Base-by-base conservation (phyloP, 805 yeast genomes). In the Spathaspora sp. region DNA sequence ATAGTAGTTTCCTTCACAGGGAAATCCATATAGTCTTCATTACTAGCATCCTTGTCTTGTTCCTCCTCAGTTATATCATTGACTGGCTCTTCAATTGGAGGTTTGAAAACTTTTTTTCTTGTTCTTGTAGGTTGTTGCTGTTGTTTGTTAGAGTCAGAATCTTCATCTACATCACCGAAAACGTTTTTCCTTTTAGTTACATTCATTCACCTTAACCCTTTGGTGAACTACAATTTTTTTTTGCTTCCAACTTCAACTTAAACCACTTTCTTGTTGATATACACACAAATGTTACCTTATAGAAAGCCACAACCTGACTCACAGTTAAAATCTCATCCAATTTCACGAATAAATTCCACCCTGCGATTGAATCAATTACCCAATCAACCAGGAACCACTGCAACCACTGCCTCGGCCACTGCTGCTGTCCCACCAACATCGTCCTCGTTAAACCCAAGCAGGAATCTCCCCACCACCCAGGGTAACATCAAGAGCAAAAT, bases 381-480 rank as follows among this genome's bases (percentile, higher is more conserved):
- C 10, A 23, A 23, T 23, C 26, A 23, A 23, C 6, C 26, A 4
- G 26, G 26, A 23, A n/a, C 19, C 35, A 44, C 26, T 26, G 38
- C 28, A 5, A 42, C 23, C 18, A 11, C 56, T 55, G 10, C 49
- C 52, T 3, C 45, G 5, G 23, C 12, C 44, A 19, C 48, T 4
- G 67, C 72, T 5, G 52, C 66, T 1, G 60, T 67, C 1, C 67
- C 71, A 2, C 55, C 55, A n/a, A 52, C 61, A 8, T 70, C 71
- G 52, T 70, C 76, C 16, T 70, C 77, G 12, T 62, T 73, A 38
- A 74, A 73, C 50, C 78, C 78, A 10, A 60, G 59, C 23, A 59
- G 63, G 51, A 67, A 68, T 53, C 46, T 60, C 9, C 70, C 70
- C 1, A 55, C 64, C 2, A 62, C 59, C 28, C 53, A 50, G 46